Conservation (phyloP, 768 basidiomycete genomes). For the Postia placenta region DNA sequence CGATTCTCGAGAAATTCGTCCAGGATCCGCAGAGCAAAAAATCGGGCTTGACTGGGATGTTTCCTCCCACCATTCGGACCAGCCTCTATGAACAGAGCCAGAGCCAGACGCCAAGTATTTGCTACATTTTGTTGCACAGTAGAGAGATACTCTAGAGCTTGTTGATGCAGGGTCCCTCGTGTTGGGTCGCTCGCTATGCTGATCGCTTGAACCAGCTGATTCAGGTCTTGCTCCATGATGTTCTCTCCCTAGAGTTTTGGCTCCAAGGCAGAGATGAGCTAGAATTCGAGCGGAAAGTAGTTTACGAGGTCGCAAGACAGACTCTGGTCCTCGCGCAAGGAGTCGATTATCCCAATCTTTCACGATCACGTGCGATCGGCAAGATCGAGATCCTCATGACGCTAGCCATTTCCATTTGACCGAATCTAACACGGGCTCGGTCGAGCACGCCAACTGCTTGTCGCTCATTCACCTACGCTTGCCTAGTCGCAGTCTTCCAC, state of each 20-base stretch:
- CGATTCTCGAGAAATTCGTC: slow-evolving; percentile 80
- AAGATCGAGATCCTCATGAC: background rate
- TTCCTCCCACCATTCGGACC: slow-evolving; percentile 57
- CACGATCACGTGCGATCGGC: slow-evolving; percentile 17
- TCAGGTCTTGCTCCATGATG: slow-evolving; percentile 68
- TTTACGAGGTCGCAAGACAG: background rate
- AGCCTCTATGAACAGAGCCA: slow-evolving; percentile 64
- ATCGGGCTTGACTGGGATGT: slow-evolving; percentile 66
- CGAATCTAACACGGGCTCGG: background rate
- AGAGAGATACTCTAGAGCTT: slow-evolving; percentile 80
- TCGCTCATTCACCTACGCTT: background rate
- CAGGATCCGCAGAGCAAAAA: slow-evolving; percentile 74
- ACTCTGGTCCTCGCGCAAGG: background rate
- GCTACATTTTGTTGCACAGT: slow-evolving; percentile 70
- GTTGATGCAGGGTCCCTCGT: slow-evolving; percentile 67
- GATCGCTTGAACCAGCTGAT: slow-evolving; percentile 80
- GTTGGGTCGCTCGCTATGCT: slow-evolving; percentile 79
- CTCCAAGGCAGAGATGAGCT: background rate
- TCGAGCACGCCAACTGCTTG: background rate
- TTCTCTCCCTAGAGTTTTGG: background rate
- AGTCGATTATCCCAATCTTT: slow-evolving; percentile 19
- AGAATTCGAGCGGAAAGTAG: background rate
- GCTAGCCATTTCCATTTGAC: background rate
- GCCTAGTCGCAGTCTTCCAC: background rate
- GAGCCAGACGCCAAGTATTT: slow-evolving; percentile 75